Conservation (phyloP, 2,329 filamentous ascomycete genomes). For the Calycina herbarum region DNA sequence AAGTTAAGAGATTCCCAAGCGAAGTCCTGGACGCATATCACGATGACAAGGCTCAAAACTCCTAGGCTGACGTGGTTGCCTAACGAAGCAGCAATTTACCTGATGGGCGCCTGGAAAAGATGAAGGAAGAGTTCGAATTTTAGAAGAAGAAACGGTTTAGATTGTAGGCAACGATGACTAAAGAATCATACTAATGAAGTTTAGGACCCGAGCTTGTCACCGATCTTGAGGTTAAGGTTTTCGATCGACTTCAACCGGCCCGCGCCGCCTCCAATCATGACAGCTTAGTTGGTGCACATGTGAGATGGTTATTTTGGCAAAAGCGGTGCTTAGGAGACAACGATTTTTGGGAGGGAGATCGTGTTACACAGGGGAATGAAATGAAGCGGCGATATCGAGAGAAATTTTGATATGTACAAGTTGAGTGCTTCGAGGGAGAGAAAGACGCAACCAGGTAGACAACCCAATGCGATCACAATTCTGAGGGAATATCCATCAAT, state of each 20-base stretch:
- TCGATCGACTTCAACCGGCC: neutral
- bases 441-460: neutral
- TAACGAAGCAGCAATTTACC: neutral
- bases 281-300: slow-evolving; percentile 1
- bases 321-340: neutral
- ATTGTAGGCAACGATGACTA: neutral
- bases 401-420: neutral
- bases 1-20: neutral
- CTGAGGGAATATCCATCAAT: neutral
- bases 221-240: neutral
- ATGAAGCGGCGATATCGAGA: neutral
- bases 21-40: neutral
- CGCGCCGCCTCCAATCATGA: neutral
- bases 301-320: neutral
- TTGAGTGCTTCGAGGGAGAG: neutral
- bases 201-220: neutral
- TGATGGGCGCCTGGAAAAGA: neutral
- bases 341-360: neutral
- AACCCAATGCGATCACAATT: neutral
- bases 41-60: neutral
- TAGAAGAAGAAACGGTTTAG: neutral
- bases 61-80: slow-evolving; percentile 3
- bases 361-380: neutral
- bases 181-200: neutral
- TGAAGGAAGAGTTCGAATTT: neutral